Base-by-base conservation (phyloP, 2,329 filamentous ascomycete genomes). In the Sporothrix humicola region DNA sequence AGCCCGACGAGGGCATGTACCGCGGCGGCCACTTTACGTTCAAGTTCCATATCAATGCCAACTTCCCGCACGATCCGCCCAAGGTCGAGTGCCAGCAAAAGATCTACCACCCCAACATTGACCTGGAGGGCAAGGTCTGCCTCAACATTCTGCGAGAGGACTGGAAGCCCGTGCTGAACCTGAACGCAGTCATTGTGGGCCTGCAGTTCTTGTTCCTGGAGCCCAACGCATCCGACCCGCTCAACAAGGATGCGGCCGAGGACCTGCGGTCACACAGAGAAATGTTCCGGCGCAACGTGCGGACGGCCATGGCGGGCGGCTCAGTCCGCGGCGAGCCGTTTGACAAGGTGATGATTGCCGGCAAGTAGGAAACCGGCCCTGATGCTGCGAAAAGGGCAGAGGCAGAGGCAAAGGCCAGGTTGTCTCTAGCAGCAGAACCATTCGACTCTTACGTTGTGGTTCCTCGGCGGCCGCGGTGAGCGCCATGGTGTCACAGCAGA, bases 81-180 rank as follows among this genome's bases (percentile, higher is more conserved):
- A 98, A 98, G 84, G 96, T 99, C 78, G 96, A 93, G 80, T 98
- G 96, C 85, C 92, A 91, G 78, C 93, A 99, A 84, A 98, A 97
- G 87, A 98, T 99, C 79, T 99, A 99, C 85, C 96, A 99, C 82
- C 96, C 96, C 6, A 99, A 99, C 83, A 99, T 99, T 81, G 96
- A 99, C 80, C 88, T 97, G 56, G 94, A 98, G 81, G 96, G 96
- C 78, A 99, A 99, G 81, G 95, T 99, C 76, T 99, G 96, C 85
- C 84, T 99, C 80, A 99, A 99, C 82, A 99, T 99, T 79, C 83
- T 99, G 79, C 87, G 96, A 75, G 96, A 99, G 84, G 96, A 99
- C 85, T 99, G 96, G 96, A 99, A 98, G 86, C 96, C 96, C 0
- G 96, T 99, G 61, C 85, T 99, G 81, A 98, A 98, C 82, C 83